phyloP scores from a whole-genome alignment of 371 early-diverging fungal genomes.

The Blyttiomyces sp. region DNA sequence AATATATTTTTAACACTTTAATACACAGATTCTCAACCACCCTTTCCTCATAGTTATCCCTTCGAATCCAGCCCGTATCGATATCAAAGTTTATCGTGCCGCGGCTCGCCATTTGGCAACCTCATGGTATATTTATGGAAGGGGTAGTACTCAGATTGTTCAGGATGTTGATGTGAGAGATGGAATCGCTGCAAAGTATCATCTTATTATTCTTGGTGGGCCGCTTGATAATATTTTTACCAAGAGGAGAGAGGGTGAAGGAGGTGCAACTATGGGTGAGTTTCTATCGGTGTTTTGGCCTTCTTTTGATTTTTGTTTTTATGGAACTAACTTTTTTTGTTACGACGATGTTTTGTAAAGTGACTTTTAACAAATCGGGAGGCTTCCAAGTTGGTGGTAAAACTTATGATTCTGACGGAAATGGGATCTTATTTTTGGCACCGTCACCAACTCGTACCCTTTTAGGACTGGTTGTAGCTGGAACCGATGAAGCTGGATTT shows the following conservation, averaged over 20 bases:
- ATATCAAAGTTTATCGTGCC: conserved; percentile 22
- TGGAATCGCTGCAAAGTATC: conserved; percentile 37
- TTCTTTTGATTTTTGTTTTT: background rate
- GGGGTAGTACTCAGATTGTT: conserved; percentile 57
- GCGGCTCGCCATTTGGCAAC: conserved; percentile 56
- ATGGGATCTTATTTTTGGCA: conserved; percentile 48
- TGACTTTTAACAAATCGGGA: conserved; percentile 33
- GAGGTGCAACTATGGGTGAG: conserved; percentile 24
- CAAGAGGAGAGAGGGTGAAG: conserved; percentile 28
- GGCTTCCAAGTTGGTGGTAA: conserved; percentile 40
- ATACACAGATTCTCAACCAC: conserved; percentile 26
- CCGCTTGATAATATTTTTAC: conserved; percentile 45
- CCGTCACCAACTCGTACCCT: conserved; percentile 43
- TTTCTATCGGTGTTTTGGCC: too few species aligned
- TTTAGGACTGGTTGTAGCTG: conserved; percentile 39
- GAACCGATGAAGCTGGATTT: conserved; percentile 39
- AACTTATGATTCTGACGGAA: conserved; percentile 45
- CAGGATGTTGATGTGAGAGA: conserved; percentile 48
- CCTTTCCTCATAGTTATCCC: conserved; percentile 54
- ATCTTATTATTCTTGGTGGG: conserved; percentile 49
- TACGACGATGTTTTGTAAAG: background rate
- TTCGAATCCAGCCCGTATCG: conserved; percentile 10
- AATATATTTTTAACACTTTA: background rate
- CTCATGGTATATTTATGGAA: conserved; percentile 60
- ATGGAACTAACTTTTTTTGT: background rate